These are phyloP conservation scores for Calonectria henricotiae DNA, from an alignment of 2,329 filamentous ascomycete species.

Conservation along the genomic window DNA sequence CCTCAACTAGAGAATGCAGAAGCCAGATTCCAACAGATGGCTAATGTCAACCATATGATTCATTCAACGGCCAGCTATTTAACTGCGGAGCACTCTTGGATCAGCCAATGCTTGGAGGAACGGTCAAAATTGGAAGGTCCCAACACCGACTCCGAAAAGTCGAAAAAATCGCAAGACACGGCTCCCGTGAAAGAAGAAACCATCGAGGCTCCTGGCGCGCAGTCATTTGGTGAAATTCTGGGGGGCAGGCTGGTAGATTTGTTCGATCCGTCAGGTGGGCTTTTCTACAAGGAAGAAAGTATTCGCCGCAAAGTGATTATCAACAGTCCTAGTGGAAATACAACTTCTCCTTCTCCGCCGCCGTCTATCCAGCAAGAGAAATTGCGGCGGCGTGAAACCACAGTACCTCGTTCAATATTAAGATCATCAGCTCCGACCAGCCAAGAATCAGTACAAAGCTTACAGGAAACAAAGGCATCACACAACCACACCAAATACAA, in stretches of 20 bases:
- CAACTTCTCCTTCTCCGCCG: constrained; percentile 47
- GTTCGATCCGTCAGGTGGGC: neutral
- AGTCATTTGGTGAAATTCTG: neutral
- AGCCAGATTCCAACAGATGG: constrained; percentile 50
- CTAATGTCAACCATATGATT: constrained; percentile 52
- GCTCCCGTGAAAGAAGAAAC: neutral
- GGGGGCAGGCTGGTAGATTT: neutral
- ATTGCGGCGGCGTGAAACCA: constrained; percentile 54
- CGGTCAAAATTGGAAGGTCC: neutral
- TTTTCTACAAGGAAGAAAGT: constrained; percentile 32
- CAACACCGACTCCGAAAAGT: neutral
- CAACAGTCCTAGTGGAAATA: constrained; percentile 52
- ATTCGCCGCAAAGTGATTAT: constrained; percentile 55
- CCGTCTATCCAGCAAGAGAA: constrained; percentile 60
- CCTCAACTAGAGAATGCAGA: constrained; percentile 50
- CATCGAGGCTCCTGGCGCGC: neutral
- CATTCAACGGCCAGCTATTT: constrained; percentile 54
- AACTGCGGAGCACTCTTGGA: constrained; percentile 53
- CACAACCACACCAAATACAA: constrained; percentile 49
- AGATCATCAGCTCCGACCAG: constrained; percentile 46
- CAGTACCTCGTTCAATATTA: constrained; percentile 57
- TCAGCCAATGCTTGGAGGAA: constrained; percentile 47
- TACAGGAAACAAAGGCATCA: constrained; percentile 21
- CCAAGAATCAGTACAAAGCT: constrained; percentile 35
- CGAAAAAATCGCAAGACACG: neutral